Evolutionary conservation across 2,329 filamentous ascomycete genomes (phyloP), one percentile per base, ranked within the genome.

Genomic region (Scedosporium apiospermum): DNA sequence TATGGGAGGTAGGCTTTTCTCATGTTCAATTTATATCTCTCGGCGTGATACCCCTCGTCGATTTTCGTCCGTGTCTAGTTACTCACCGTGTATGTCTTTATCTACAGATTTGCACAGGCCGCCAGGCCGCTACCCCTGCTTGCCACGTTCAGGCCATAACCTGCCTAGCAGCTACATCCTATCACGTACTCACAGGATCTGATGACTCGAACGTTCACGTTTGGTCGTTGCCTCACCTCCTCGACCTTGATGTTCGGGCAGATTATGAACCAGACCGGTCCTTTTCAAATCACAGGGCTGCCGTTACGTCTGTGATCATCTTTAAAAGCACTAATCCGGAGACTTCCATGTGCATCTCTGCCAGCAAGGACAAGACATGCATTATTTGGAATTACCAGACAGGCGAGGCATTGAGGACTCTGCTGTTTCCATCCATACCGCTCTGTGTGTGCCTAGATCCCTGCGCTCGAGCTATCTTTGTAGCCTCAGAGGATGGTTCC

Each of bases 301-400:
- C 82, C 71, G 87, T 93, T 73, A 93, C 85, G 65, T 84, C 81
- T 60, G 71, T 89, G 18, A 75, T 75, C 4, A 75, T 82, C 53
- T 88, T 89, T 18, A 86, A 90, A 69, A 88, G 88, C 70, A 78
- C 82, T 64, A 88, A 85, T 71, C 72, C 77, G 16, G 84, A 87
- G 68, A 88, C 88, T 64, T 93, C 90, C 72, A 86, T 98, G 65
- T 93, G 89, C 64, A 82, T 97, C 21, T 96, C 93, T 3, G 85
- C 88, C 6, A 91, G 91, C 66, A 87, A 85, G 68, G 95, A 98
- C 76, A 93, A 90, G 75, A 95, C 91, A 6, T 91, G 91, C 68
- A 88, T 96, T 69, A 81, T 96, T 64, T 99, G 95, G 95, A 93
- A 98, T 75, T 96, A 96, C 72, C 85, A 87, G 65, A 90, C 86